Percentiles rank a stretch among this genome's conserved stretches.
Conservation (phyloP, 2,329 filamentous ascomycete genomes). For the Penicillium griseofulvum region DNA sequence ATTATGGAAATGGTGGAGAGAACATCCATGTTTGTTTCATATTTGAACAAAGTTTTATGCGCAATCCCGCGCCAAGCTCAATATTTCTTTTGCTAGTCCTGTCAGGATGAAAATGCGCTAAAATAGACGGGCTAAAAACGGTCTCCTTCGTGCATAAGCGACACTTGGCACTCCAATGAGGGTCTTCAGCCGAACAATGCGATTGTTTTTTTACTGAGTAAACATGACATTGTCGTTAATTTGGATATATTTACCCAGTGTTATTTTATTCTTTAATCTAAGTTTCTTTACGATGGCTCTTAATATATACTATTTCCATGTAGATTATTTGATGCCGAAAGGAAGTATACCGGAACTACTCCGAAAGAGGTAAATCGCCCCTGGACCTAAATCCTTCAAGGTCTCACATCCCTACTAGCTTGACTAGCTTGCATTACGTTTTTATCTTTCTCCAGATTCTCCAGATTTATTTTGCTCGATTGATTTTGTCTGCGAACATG, state of each 20-base stretch:
- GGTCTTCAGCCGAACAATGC: not conserved
- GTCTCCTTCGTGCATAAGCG: not conserved
- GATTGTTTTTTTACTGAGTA: not conserved
- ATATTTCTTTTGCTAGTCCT: not conserved
- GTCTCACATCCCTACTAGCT: no score
- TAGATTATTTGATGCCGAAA: no score
- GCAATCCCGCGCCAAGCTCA: not conserved
- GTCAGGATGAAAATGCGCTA: not conserved
- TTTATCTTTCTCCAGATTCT: no score
- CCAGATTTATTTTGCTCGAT: no score
- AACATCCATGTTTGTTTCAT: not conserved
- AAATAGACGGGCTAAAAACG: not conserved
- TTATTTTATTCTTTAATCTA: no score
- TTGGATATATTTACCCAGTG: no score
- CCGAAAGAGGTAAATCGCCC: no score
- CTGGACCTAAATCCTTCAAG: no score
- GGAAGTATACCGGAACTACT: no score
- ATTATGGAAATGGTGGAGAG: not conserved
- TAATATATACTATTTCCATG: no score
- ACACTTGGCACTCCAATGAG: not conserved
- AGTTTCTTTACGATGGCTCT: no score
- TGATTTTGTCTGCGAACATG: not conserved
- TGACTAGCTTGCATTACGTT: no score
- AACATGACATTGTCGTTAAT: not conserved
- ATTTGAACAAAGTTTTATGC: not conserved